Percentiles rank a stretch among this genome's conserved stretches.
These are phyloP conservation scores for Diaporthe sp. DNA, from an alignment of 2,329 filamentous ascomycete genomes.

Conservation along the genomic window DNA sequence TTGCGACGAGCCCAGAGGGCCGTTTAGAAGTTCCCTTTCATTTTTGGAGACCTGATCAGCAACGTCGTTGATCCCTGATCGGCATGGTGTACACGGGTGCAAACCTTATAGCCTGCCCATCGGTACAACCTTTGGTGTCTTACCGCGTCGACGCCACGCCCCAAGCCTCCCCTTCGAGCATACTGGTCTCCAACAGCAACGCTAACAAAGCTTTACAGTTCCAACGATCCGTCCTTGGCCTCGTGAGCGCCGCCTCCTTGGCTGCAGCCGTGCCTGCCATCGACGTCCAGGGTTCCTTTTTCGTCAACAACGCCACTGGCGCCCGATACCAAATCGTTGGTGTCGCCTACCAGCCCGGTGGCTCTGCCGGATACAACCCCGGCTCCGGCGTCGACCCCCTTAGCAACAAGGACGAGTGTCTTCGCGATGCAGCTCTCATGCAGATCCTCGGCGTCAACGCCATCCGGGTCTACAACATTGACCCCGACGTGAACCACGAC, in stretches of 20 bases:
- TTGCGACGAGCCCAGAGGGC: background rate
- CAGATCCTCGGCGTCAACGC: slow-evolving; percentile 76
- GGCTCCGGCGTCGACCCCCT: slow-evolving; percentile 69
- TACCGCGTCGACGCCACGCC: background rate
- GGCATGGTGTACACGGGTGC: background rate
- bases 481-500: slow-evolving; percentile 76
- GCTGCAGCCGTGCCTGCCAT: slow-evolving; percentile 71
- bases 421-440: slow-evolving; percentile 76
- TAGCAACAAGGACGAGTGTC: slow-evolving; percentile 69
- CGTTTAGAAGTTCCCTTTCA: background rate
- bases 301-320: slow-evolving; percentile 71
- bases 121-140: background rate
- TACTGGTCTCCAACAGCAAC: background rate
- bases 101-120: slow-evolving; percentile 13
- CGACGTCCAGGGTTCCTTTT: slow-evolving; percentile 69
- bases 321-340: slow-evolving; percentile 77
- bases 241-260: slow-evolving; percentile 59
- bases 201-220: slow-evolving; percentile 37
- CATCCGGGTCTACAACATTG: slow-evolving; percentile 79
- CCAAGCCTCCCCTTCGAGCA: background rate
- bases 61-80: slow-evolving; percentile 18
- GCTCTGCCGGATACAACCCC: slow-evolving; percentile 73
- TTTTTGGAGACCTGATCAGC: background rate
- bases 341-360: slow-evolving; percentile 78
- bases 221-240: slow-evolving; percentile 17